A percentile compares a stretch with the other conserved stretches of the same genome.
Evolutionary conservation across 495 filamentous ascomycete genomes (phyloP).

Genomic region (Penicillium goetzii): DNA sequence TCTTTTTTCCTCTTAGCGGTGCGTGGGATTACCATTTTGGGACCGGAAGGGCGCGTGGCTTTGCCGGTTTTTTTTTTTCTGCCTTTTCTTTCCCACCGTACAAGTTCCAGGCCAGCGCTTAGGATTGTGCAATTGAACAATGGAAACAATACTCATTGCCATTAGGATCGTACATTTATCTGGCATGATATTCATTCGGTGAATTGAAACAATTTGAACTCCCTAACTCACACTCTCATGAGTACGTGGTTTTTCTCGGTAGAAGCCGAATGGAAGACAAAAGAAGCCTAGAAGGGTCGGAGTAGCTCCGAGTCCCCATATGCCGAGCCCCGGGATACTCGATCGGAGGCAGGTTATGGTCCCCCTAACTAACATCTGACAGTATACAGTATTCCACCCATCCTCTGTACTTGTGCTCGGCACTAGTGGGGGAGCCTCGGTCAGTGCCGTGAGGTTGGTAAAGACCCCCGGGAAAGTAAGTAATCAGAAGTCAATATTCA

Average conservation of each 20-base stretch:
- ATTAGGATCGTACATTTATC: background rate
- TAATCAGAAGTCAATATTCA: background rate
- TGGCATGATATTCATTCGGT: background rate
- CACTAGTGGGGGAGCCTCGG: background rate
- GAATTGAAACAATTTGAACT: background rate
- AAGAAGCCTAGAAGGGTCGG: conserved; percentile 3
- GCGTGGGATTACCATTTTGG: conserved; percentile 10
- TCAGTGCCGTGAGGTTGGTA: background rate
- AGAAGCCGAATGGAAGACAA: background rate
- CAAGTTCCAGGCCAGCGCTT: background rate
- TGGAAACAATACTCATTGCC: background rate
- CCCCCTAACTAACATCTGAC: background rate
- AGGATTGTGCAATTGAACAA: background rate
- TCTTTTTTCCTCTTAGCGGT: background rate
- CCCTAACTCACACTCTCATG: background rate
- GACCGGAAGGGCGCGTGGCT: conserved; percentile 7
- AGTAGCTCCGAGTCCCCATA: conserved; percentile 17
- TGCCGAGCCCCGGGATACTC: background rate
- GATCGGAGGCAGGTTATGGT: no score
- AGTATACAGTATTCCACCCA: no score
- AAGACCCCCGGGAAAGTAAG: background rate
- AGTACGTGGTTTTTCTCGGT: background rate
- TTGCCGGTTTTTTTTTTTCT: background rate
- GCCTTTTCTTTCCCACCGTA: background rate
- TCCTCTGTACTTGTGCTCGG: background rate